These are phyloP conservation scores for Neobulgaria alba DNA, from an alignment of 2,329 filamentous ascomycete species.

Conservation along the genomic window DNA sequence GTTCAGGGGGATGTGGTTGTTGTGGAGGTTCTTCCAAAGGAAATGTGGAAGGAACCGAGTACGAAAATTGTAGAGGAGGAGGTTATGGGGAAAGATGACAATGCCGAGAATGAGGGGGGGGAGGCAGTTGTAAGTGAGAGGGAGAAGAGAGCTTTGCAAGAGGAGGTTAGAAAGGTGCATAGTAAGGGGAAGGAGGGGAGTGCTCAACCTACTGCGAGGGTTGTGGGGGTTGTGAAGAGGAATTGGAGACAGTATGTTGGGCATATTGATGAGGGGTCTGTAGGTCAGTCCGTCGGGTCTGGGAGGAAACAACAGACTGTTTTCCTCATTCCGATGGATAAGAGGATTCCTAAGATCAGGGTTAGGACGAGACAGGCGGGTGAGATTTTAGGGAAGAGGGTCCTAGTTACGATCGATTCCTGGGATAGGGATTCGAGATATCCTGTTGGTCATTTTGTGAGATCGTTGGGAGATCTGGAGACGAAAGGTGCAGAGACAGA, in stretches of 20 bases:
- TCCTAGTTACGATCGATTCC: slow-evolving; percentile 86
- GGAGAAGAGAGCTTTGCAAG: slow-evolving; percentile 78
- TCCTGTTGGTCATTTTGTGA: slow-evolving; percentile 86
- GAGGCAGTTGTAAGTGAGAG: slow-evolving; percentile 76
- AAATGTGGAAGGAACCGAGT: slow-evolving; percentile 95
- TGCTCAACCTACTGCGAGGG: slow-evolving; percentile 81
- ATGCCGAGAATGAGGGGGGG: slow-evolving; percentile 73
- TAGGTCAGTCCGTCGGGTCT: slow-evolving; percentile 62
- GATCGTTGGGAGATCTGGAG: slow-evolving; percentile 86
- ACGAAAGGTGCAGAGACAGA: slow-evolving; percentile 98
- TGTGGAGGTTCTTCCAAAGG: slow-evolving; percentile 83
- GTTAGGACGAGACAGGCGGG: slow-evolving; percentile 84
- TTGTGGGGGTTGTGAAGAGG: slow-evolving; percentile 86
- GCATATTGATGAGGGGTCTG: slow-evolving; percentile 82
- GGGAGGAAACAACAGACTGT: slow-evolving; percentile 84
- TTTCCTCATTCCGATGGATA: slow-evolving; percentile 96
- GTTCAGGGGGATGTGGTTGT: slow-evolving; percentile 90
- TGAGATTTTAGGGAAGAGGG: slow-evolving; percentile 82
- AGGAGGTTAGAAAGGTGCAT: slow-evolving; percentile 82
- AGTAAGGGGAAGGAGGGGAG: slow-evolving; percentile 66
- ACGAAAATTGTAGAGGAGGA: slow-evolving; percentile 96
- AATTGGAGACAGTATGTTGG: slow-evolving; percentile 99
- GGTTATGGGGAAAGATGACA: slow-evolving; percentile 83
- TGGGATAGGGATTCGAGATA: slow-evolving; percentile 94
- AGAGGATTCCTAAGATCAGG: slow-evolving; percentile 91